Evolutionary conservation across 2,329 filamentous ascomycete species (phyloP).

Genomic region (Colletotrichum chrysophilum): DNA sequence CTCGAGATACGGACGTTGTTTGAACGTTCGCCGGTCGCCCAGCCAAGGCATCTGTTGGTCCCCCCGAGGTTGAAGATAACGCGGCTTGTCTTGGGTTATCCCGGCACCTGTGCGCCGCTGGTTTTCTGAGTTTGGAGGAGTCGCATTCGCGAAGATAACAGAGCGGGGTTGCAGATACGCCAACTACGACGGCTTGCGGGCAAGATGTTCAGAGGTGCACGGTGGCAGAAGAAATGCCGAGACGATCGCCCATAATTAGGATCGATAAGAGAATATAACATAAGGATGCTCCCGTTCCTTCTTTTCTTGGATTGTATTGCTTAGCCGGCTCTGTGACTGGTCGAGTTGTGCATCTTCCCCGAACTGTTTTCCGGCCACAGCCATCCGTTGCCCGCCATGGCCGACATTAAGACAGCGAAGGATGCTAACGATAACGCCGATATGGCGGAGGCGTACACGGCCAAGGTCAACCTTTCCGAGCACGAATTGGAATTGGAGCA

Average conservation of each 20-base stretch:
- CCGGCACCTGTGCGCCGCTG: neutral
- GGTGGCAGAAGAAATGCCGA: neutral
- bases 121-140: neutral
- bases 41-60: neutral
- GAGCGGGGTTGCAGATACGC: neutral
- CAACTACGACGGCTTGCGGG: neutral
- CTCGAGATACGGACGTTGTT: neutral
- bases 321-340: neutral
- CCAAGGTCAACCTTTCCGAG: neutral
- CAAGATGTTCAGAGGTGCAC: neutral
- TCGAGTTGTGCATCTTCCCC: neutral
- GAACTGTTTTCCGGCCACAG: neutral
- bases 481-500: neutral
- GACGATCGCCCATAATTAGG: neutral
- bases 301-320: neutral
- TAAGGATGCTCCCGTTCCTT: neutral
- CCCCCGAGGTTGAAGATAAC: neutral
- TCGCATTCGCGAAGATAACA: neutral
- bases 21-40: neutral
- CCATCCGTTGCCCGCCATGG: neutral
- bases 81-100: neutral
- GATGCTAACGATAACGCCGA: neutral
- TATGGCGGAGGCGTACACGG: neutral
- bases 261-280: neutral
- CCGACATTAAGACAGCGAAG: conserved; percentile 2